A percentile compares a stretch with the other conserved stretches of the same genome.
Conservation (phyloP, 345 rosid species). For the Eucalyptus albens region DNA sequence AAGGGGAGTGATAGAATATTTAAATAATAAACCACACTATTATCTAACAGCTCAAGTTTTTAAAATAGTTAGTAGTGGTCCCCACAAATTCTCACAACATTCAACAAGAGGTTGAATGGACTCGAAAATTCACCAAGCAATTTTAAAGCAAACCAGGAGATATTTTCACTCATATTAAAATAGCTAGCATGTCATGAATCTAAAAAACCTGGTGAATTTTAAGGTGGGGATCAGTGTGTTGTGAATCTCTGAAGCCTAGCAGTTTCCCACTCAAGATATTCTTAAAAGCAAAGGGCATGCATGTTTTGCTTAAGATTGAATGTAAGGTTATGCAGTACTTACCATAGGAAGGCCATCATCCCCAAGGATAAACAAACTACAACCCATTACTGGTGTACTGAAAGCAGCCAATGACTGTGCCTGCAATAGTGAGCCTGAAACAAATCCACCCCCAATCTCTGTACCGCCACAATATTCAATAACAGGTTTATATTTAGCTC, state of each 20-base stretch:
- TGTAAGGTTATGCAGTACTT: constrained; percentile 15
- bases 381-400: constrained; percentile 91
- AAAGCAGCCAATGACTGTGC: constrained; percentile 89
- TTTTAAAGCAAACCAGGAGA: neutral
- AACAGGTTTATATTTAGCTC: constrained; percentile 81
- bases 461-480: constrained; percentile 98
- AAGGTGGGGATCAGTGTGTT: neutral
- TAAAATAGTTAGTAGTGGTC: too few species aligned
- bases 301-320: neutral
- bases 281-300: neutral
- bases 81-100: too few species aligned
- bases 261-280: neutral
- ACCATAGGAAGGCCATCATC: constrained; percentile 63
- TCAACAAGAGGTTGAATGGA: neutral
- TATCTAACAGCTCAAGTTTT: too few species aligned
- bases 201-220: neutral
- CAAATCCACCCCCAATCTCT: constrained; percentile 87
- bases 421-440: constrained; percentile 78
- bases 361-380: constrained; percentile 72
- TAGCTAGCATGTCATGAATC: neutral
- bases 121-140: neutral
- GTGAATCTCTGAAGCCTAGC: neutral
- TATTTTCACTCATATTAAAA: neutral
- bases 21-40: too few species aligned
- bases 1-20: too few species aligned